Base-by-base conservation (phyloP, 2,329 filamentous ascomycete genomes). In the Nannizzia gypsea region DNA sequence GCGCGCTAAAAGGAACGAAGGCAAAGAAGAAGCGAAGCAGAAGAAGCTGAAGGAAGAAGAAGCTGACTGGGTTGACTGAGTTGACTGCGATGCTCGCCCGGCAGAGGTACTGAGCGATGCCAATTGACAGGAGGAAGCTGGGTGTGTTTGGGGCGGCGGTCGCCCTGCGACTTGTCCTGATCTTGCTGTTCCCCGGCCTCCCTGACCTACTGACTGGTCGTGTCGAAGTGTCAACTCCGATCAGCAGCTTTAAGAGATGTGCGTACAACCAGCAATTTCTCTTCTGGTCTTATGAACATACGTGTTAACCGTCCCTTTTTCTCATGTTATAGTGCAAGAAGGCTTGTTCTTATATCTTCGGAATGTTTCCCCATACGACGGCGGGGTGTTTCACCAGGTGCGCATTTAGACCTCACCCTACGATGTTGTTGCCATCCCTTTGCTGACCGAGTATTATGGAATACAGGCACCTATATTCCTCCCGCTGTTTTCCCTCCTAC, bases 231-330 rank as follows among this genome's bases (percentile, higher is more conserved):
- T 96, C 93, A 50, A 99, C 93, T 22, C 92, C 93, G 42, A 88
- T 97, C 54, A 96, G 90, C 67, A 96, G 92, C 81, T 99, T 96
- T 82, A 97, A 97, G 79, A 84, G 93, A 83, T 79, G 91, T 95
- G 80, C 74, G 87, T 74, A 46, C 28, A 15, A 22, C 9, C 3
- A 15, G 3, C 20, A 26, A 57, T 50, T 59, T 17, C 31, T 38
- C 15, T 24, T 31, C 34, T 50, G 28, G 20, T 46, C n/a, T 42
- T 22, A 60, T 63, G 15, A 3, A 44, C 17, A 67, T 52, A 68
- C 20, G 50, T 15, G 17, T 22, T 59, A 9, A 34, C 59, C 28
- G 17, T 17, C 60, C 38, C 31, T 57, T 38, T 20, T 57, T 40
- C 50, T 17, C 17, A 22, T 17, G 6, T 64, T 15, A 36, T 67